Percentiles rank a stretch among this genome's conserved stretches.
phyloP scores from a whole-genome alignment of 2,329 filamentous ascomycete species.

The Sporothrix schenckii region DNA sequence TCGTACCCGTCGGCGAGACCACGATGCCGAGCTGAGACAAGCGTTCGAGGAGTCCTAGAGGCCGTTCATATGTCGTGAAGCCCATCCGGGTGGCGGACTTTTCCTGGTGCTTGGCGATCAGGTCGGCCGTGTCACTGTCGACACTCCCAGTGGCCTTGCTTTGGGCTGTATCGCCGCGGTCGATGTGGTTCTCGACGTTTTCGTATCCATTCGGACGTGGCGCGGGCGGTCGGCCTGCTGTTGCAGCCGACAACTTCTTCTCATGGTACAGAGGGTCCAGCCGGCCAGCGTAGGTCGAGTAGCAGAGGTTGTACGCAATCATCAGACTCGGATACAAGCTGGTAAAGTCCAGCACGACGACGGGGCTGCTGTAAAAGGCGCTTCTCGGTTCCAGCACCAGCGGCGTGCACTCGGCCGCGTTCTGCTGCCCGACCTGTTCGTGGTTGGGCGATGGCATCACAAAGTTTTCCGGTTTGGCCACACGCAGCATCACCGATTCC shows the following conservation, averaged over 20 bases:
- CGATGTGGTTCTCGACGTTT: not conserved
- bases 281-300: slow-evolving; percentile 91
- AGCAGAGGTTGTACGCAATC: slow-evolving; percentile 99
- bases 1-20: slow-evolving; percentile 92
- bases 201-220: not conserved
- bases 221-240: not conserved
- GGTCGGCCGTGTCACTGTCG: not conserved
- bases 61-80: slow-evolving; percentile 81
- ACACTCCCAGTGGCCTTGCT: not conserved
- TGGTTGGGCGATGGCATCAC: slow-evolving; percentile 85
- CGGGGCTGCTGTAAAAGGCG: slow-evolving; percentile 85
- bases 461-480: slow-evolving; percentile 95
- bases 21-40: slow-evolving; percentile 82
- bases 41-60: slow-evolving; percentile 72
- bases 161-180: not conserved
- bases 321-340: slow-evolving; percentile 96
- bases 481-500: slow-evolving; percentile 97
- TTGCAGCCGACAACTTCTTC: not conserved
- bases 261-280: slow-evolving; percentile 49
- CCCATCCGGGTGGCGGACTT: slow-evolving; percentile 78
- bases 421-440: slow-evolving; percentile 91
- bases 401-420: slow-evolving; percentile 90
- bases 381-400: slow-evolving; percentile 98
- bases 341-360: slow-evolving; percentile 93
- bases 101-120: slow-evolving; percentile 14